phyloP scores from a whole-genome alignment of 257 asterid genomes.

The Cynanchum wilfordii region DNA sequence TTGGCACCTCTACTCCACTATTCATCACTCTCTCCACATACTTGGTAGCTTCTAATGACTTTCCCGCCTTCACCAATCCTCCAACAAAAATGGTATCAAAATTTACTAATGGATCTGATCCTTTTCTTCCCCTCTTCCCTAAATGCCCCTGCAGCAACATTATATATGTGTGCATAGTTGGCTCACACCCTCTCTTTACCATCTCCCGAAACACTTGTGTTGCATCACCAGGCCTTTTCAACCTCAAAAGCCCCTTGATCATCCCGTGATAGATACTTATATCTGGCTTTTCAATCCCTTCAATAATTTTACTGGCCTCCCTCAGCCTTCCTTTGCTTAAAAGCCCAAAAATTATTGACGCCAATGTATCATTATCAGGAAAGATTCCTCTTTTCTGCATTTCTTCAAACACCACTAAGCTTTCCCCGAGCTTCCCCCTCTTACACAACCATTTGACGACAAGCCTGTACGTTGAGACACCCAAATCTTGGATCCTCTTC shows the following conservation, averaged over 20 bases:
- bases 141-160: slow-evolving; percentile 91
- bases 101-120: slow-evolving; percentile 78
- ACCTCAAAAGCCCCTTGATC: slow-evolving; percentile 76
- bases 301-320: slow-evolving; percentile 51
- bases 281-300: slow-evolving; percentile 48
- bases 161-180: slow-evolving; percentile 85
- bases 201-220: slow-evolving; percentile 87
- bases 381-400: slow-evolving; percentile 59
- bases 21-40: slow-evolving; percentile 72
- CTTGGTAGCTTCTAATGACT: slow-evolving; percentile 59
- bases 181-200: slow-evolving; percentile 76
- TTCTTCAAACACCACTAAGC: slow-evolving; percentile 51
- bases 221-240: slow-evolving; percentile 68
- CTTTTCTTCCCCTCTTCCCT: slow-evolving; percentile 86
- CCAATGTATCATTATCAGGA: slow-evolving; percentile 42
- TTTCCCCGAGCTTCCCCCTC: slow-evolving; percentile 62
- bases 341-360: slow-evolving; percentile 48
- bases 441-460: slow-evolving; percentile 81
- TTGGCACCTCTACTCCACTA: slow-evolving; percentile 70
- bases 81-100: slow-evolving; percentile 93
- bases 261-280: slow-evolving; percentile 64
- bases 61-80: slow-evolving; percentile 77
- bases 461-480: slow-evolving; percentile 50
- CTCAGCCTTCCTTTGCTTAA: slow-evolving; percentile 56
- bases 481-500: slow-evolving; percentile 37